Conservation (phyloP, 257 asterid species). For the Solanum arcanum region DNA sequence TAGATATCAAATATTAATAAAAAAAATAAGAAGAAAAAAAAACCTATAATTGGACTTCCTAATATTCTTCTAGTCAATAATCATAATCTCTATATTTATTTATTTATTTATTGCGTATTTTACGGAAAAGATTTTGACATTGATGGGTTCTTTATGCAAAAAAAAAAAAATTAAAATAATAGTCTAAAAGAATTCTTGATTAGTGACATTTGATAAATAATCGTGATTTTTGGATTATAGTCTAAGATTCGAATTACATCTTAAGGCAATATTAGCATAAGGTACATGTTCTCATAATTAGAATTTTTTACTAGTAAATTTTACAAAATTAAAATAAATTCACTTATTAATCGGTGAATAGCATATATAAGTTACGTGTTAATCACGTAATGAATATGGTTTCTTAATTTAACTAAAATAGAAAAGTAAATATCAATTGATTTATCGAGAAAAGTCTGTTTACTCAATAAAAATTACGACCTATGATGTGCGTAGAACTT, state of each 20-base stretch:
- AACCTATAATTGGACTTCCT: not conserved
- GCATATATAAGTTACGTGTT: not conserved
- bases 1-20: not conserved
- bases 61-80: not conserved
- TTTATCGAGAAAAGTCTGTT: fast-evolving
- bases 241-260: not conserved
- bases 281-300: not conserved
- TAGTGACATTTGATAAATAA: not conserved
- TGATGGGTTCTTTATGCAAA: not conserved
- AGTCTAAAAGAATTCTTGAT: not conserved
- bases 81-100: not conserved
- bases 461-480: not conserved
- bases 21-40: not conserved
- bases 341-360: not conserved
- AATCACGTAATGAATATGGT: not conserved
- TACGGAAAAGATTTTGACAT: not conserved
- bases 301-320: not conserved
- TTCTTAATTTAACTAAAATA: too few species aligned
- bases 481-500: not conserved
- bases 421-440: not conserved
- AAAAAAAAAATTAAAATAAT: not conserved
- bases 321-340: not conserved
- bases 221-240: not conserved
- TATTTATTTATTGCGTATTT: not conserved
- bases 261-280: not conserved